Evolutionary conservation across 139 green algal genomes (phyloP).

Genomic region (Edaphochlamys debaryana): DNA sequence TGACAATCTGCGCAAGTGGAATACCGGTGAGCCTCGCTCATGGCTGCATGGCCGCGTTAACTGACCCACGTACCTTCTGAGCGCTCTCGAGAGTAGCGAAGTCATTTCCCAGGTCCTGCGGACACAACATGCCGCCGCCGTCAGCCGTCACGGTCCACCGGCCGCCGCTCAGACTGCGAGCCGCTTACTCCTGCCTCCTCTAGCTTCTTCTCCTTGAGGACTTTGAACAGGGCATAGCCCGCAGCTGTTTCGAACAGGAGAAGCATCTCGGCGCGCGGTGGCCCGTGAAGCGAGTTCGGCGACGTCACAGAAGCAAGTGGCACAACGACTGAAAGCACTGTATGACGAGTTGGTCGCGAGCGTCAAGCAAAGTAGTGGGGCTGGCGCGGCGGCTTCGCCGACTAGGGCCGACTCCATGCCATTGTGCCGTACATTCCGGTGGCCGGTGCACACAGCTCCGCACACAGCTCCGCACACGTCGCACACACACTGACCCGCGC

Average conservation of each 20-base stretch:
- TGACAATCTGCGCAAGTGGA: slow-evolving; percentile 80
- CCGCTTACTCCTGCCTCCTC: slow-evolving; percentile 82
- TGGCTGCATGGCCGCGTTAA: background rate
- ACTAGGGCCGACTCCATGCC: no score
- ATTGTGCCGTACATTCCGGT: no score
- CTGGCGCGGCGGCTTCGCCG: no score
- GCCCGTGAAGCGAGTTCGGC: no score
- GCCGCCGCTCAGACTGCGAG: background rate
- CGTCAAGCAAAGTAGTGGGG: no score
- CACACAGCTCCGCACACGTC: no score
- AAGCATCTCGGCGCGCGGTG: slow-evolving; percentile 89
- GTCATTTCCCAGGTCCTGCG: slow-evolving; percentile 86
- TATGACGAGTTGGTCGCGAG: no score
- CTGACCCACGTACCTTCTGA: slow-evolving; percentile 73
- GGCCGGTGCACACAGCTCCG: no score
- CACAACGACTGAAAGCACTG: no score
- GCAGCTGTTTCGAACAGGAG: slow-evolving; percentile 96
- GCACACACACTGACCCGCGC: no score
- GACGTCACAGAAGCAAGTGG: no score
- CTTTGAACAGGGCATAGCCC: slow-evolving; percentile 98
- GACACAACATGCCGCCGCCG: slow-evolving; percentile 12
- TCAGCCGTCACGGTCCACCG: slow-evolving; percentile 18
- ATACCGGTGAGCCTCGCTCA: background rate
- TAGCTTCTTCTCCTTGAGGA: slow-evolving; percentile 92
- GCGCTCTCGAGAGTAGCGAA: slow-evolving; percentile 89